Conservation (phyloP, 164 flowering plant genomes). For the Chimonanthus praecox region DNA sequence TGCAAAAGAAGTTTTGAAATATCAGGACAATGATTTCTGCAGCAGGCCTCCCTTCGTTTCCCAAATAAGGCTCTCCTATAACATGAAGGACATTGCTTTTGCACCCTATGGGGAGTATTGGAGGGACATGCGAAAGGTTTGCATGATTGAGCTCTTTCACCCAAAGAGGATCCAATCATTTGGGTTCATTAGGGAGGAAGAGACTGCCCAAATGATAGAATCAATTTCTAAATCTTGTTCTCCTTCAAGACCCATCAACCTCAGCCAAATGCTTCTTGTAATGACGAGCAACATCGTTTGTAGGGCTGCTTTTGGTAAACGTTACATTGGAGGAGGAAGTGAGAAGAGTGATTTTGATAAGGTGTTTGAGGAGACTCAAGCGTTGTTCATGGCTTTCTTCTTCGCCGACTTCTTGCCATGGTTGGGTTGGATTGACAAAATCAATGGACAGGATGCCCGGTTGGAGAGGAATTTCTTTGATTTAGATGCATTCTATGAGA, state of each 20-base stretch:
- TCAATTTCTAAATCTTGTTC: conserved; percentile 3
- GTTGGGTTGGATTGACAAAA: conserved; percentile 4
- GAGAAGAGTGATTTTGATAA: conserved; percentile 1
- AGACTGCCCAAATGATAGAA: conserved; percentile 9
- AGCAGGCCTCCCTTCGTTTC: conserved; percentile 12
- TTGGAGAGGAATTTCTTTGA: conserved; percentile 1
- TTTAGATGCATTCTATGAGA: conserved; percentile 4
- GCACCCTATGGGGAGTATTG: conserved; percentile 23
- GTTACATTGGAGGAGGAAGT: not conserved
- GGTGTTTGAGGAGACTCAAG: not conserved
- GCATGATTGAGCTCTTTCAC: conserved; percentile 11
- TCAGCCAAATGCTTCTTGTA: conserved; percentile 3
- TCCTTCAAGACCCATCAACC: not conserved
- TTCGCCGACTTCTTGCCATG: conserved; percentile 1
- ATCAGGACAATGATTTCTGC: conserved; percentile 10
- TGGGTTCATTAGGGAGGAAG: conserved; percentile 7
- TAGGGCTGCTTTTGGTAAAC: conserved; percentile 9
- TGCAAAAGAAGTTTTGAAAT: conserved; percentile 18
- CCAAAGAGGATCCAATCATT: conserved; percentile 16
- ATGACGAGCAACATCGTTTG: conserved; percentile 3
- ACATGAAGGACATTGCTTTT: conserved; percentile 13
- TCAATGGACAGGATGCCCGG: not conserved
- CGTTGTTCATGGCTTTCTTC: not conserved
- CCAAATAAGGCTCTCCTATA: not conserved
- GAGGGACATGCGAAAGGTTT: conserved; percentile 25